A percentile compares a stretch with the other conserved stretches of the same genome.
These are phyloP conservation scores for Tubosaeta sp. DNA, from an alignment of 768 basidiomycete species.

Conservation along the genomic window DNA sequence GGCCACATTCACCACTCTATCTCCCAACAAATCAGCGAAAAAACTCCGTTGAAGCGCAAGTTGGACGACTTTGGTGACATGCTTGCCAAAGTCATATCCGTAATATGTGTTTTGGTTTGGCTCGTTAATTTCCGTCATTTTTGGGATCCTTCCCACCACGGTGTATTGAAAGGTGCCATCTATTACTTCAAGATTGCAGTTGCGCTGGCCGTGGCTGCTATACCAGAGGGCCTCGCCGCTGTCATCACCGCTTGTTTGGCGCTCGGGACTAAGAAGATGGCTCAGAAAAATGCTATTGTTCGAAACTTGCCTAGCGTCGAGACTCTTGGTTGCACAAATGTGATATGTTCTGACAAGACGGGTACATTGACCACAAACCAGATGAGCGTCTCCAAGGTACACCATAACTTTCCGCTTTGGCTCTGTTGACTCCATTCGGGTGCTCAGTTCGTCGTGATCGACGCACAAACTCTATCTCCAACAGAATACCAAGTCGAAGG, in stretches of 20 bases:
- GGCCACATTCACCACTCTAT: constrained; percentile 98
- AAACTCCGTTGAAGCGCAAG: constrained; percentile 96
- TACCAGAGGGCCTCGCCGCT: constrained; percentile 96
- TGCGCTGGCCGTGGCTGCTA: constrained; percentile 96
- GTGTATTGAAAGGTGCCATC: constrained; percentile 86
- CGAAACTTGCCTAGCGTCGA: constrained; percentile 95
- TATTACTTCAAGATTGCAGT: constrained; percentile 99
- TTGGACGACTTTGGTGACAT: constrained; percentile 98
- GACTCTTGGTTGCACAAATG: constrained; percentile 95
- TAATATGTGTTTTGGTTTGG: constrained; percentile 98
- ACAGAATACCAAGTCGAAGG: constrained; percentile 83
- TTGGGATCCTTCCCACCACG: constrained; percentile 90
- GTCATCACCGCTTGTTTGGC: constrained; percentile 97
- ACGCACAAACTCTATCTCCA: constrained; percentile 45
- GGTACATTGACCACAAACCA: constrained; percentile 95
- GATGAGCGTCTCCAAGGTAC: constrained; percentile 87
- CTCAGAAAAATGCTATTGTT: constrained; percentile 97
- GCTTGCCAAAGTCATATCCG: constrained; percentile 95
- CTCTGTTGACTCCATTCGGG: constrained; percentile 6
- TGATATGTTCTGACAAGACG: constrained; percentile 99
- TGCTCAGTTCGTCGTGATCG: constrained; percentile 69
- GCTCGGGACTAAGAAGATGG: constrained; percentile 98
- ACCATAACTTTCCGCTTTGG: constrained; percentile 3
- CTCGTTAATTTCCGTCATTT: constrained; percentile 96
- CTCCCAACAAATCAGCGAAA: constrained; percentile 86